A percentile compares a stretch with the other conserved stretches of the same genome.
These are phyloP conservation scores for Chaetomiaceae sp. DNA, from an alignment of 2,329 filamentous ascomycete species.

Conservation along the genomic window DNA sequence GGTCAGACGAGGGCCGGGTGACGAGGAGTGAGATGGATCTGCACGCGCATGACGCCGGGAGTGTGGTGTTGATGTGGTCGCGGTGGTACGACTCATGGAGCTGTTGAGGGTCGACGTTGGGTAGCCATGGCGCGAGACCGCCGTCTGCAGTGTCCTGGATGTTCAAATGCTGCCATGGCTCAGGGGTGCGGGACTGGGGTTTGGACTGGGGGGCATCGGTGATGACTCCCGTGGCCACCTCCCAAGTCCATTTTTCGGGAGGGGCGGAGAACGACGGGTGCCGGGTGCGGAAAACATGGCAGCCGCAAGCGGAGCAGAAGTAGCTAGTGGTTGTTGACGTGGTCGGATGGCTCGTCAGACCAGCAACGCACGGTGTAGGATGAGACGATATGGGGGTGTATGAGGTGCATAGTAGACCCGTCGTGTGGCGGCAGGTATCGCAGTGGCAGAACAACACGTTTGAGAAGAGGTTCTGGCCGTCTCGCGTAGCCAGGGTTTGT, in stretches of 20 bases:
- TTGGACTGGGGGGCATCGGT: constrained; percentile 5
- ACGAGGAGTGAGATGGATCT: constrained; percentile 50
- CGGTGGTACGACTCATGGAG: neutral
- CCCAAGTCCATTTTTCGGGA: constrained; percentile 25
- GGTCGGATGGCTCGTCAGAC: constrained; percentile 18
- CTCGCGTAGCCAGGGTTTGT: constrained; percentile 5
- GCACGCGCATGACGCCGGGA: constrained; percentile 40
- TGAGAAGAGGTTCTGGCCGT: neutral
- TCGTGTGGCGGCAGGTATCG: constrained; percentile 24
- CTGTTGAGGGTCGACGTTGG: neutral
- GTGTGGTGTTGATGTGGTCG: neutral
- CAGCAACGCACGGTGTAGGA: neutral
- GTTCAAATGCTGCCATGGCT: constrained; percentile 3
- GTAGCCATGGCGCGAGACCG: constrained; percentile 32
- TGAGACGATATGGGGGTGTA: constrained; percentile 30
- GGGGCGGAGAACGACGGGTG: neutral
- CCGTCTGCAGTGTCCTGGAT: constrained; percentile 31
- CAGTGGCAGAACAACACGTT: constrained; percentile 25
- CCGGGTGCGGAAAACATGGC: constrained; percentile 33
- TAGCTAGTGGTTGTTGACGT: constrained; percentile 23
- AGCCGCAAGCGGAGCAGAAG: constrained; percentile 38
- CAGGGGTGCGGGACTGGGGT: neutral
- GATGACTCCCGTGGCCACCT: constrained; percentile 35
- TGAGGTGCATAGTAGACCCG: constrained; percentile 34
- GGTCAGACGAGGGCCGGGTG: constrained; percentile 45